phyloP scores from a whole-genome alignment of 2,329 filamentous ascomycete genomes.

The Penicillium occitanis region DNA sequence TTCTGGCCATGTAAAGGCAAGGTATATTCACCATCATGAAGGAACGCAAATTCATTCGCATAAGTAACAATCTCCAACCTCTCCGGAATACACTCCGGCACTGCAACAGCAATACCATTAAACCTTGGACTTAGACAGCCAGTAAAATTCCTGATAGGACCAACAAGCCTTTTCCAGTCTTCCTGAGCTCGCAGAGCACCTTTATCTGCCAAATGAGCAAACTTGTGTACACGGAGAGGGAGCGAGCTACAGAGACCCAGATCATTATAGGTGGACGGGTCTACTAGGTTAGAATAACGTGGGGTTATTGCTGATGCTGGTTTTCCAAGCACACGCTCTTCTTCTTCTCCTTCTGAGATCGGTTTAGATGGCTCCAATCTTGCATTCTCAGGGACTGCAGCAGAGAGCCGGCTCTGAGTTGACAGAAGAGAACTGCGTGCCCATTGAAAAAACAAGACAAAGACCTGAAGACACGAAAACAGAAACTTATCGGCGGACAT shows the following conservation, averaged over 20 bases:
- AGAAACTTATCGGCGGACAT: not conserved
- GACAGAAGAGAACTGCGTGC: not conserved
- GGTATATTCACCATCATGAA: slow-evolving; percentile 39
- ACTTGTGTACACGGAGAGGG: not conserved
- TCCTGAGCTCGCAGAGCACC: not conserved
- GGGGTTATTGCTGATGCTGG: not conserved
- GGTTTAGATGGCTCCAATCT: not conserved
- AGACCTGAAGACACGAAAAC: not conserved
- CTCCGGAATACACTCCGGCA: slow-evolving; percentile 43
- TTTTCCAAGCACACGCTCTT: not conserved
- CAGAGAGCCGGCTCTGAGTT: not conserved
- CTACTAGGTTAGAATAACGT: slow-evolving; percentile 1
- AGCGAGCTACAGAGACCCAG: slow-evolving; percentile 1
- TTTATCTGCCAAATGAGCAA: not conserved
- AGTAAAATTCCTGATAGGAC: not conserved
- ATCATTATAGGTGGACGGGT: slow-evolving; percentile 1
- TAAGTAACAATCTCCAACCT: slow-evolving; percentile 43
- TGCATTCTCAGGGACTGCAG: not conserved
- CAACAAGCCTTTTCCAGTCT: slow-evolving; percentile 6
- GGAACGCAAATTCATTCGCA: slow-evolving; percentile 44
- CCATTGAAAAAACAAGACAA: not conserved
- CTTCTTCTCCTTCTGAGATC: not conserved
- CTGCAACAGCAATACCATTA: slow-evolving; percentile 33
- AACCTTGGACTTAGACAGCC: slow-evolving; percentile 30
- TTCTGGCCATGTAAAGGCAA: not conserved